These are phyloP conservation scores for Hirsutella minnesotensis DNA, from an alignment of 2,329 filamentous ascomycete genomes.

Conservation along the genomic window DNA sequence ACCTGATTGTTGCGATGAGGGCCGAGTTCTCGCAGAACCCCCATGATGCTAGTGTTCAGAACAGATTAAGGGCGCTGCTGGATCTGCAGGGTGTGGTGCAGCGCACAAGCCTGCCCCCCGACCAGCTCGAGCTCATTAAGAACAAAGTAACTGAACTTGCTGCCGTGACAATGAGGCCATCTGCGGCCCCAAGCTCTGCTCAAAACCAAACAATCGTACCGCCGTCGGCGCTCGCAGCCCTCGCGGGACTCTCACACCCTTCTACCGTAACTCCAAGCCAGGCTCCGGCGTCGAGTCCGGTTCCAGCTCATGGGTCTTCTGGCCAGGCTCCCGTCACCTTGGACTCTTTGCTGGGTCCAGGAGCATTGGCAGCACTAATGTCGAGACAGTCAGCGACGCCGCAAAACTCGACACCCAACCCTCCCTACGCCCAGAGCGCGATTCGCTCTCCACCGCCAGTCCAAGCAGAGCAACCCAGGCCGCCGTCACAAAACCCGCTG, in stretches of 20 bases:
- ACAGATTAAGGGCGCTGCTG: constrained; percentile 71
- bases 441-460: constrained; percentile 39
- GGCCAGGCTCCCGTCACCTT: constrained; percentile 32
- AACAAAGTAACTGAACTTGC: constrained; percentile 71
- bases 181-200: constrained; percentile 27
- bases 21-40: constrained; percentile 65
- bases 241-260: constrained; percentile 18
- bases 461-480: constrained; percentile 22
- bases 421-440: constrained; percentile 22
- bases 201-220: constrained; percentile 26
- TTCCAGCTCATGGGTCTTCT: constrained; percentile 19
- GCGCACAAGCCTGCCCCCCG: constrained; percentile 63
- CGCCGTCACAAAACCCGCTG: constrained; percentile 32
- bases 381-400: constrained; percentile 39
- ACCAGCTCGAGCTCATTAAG: constrained; percentile 75
- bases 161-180: constrained; percentile 46
- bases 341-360: constrained; percentile 47
- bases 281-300: constrained; percentile 16
- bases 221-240: constrained; percentile 16
- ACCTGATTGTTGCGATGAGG: constrained; percentile 61
- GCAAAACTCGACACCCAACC: constrained; percentile 31
- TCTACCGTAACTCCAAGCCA: constrained; percentile 20
- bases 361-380: constrained; percentile 47
- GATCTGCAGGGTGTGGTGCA: constrained; percentile 68
- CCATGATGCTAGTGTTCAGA: constrained; percentile 63